Percentiles rank a stretch among this genome's conserved stretches.
phyloP scores from a whole-genome alignment of 208 protist genomes.

The Paratrypanosoma confusum region DNA sequence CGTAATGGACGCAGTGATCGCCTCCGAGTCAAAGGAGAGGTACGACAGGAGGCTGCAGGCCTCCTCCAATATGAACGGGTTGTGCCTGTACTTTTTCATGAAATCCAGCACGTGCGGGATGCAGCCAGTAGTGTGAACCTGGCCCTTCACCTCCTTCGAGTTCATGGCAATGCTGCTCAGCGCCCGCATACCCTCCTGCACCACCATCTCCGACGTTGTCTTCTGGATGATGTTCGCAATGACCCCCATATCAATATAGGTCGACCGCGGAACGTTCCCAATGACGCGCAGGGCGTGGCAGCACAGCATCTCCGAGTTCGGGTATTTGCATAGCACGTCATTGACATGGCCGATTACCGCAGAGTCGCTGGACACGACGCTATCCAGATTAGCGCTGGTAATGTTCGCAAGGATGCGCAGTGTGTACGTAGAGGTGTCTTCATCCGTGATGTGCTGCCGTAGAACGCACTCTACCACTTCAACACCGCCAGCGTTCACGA shows the following conservation, averaged over 20 bases:
- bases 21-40: constrained; percentile 86
- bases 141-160: constrained; percentile 72
- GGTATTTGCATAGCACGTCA: constrained; percentile 47
- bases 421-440: constrained; percentile 58
- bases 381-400: constrained; percentile 45
- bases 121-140: constrained; percentile 66
- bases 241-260: constrained; percentile 63
- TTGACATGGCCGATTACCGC: constrained; percentile 50
- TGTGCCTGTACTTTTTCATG: constrained; percentile 47
- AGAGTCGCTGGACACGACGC: constrained; percentile 38
- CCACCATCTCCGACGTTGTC: constrained; percentile 51
- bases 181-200: constrained; percentile 66
- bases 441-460: constrained; percentile 48
- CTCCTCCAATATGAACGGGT: constrained; percentile 66
- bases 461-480: constrained; percentile 52
- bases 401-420: constrained; percentile 67
- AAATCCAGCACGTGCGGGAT: constrained; percentile 63
- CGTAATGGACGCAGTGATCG: constrained; percentile 76
- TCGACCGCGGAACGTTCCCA: constrained; percentile 64
- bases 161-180: constrained; percentile 72
- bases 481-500: constrained; percentile 60
- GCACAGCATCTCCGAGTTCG: constrained; percentile 54
- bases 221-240: constrained; percentile 49
- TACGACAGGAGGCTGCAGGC: constrained; percentile 82
- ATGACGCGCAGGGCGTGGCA: constrained; percentile 69